Conservation (phyloP, 495 filamentous ascomycete species). For the Pyrenula massariospora region DNA sequence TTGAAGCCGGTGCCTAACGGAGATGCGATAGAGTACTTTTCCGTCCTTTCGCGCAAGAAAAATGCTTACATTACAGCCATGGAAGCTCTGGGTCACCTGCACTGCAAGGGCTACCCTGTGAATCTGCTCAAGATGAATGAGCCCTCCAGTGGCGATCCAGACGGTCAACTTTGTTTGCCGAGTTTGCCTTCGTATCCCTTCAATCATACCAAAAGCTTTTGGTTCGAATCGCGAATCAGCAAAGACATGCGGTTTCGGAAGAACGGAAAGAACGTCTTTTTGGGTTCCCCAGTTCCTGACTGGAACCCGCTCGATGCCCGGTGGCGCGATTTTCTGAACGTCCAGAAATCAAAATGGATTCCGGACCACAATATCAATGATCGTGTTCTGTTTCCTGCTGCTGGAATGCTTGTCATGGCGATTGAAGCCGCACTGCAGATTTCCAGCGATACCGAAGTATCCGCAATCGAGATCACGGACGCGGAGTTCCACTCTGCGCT, state of each 20-base stretch:
- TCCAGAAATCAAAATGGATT: conserved; percentile 23
- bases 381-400: conserved; percentile 19
- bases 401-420: conserved; percentile 25
- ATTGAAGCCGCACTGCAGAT: conserved; percentile 23
- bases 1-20: not conserved
- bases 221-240: conserved; percentile 24
- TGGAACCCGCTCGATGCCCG: conserved; percentile 5
- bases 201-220: conserved; percentile 15
- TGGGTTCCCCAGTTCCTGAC: conserved; percentile 11
- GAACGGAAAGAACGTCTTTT: conserved; percentile 18
- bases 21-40: conserved; percentile 16
- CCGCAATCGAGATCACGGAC: conserved; percentile 14
- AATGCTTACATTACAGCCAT: conserved; percentile 20
- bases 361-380: conserved; percentile 19
- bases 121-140: conserved; percentile 13
- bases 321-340: conserved; percentile 18
- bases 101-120: conserved; percentile 15
- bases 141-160: not conserved
- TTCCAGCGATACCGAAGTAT: conserved; percentile 7
- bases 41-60: conserved; percentile 19
- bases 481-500: conserved; percentile 20
- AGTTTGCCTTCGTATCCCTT: conserved; percentile 32
- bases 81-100: conserved; percentile 24
- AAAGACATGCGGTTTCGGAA: conserved; percentile 17
- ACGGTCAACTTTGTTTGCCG: conserved; percentile 1